Percentiles rank a stretch among this genome's conserved stretches.
These are phyloP conservation scores for Brassica cretica DNA, from an alignment of 345 rosid species.

Conservation along the genomic window DNA sequence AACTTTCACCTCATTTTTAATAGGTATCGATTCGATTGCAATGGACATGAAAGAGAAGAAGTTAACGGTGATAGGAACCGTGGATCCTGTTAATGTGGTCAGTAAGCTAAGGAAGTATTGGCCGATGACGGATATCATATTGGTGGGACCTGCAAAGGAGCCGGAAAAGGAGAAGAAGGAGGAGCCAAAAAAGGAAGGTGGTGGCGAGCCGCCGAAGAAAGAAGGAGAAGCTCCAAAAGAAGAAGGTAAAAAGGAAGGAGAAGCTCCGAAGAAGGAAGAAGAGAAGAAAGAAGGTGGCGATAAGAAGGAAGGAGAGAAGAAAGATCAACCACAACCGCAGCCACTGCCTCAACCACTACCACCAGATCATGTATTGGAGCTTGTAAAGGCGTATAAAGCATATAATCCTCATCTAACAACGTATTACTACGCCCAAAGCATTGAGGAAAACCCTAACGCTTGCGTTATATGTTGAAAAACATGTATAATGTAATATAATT, in stretches of 20 bases:
- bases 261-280: slow-evolving; percentile 37
- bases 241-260: slow-evolving; percentile 58
- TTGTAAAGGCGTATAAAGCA: slow-evolving; percentile 77
- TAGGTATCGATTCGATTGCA: slow-evolving; percentile 82
- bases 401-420: slow-evolving; percentile 76
- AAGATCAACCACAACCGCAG: slow-evolving; percentile 45
- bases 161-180: slow-evolving; percentile 79
- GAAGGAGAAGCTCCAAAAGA: slow-evolving; percentile 59
- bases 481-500: neutral
- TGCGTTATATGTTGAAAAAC: slow-evolving; percentile 55
- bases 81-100: slow-evolving; percentile 68
- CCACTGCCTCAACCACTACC: slow-evolving; percentile 37
- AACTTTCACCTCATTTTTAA: neutral
- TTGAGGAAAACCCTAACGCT: slow-evolving; percentile 95
- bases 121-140: slow-evolving; percentile 61
- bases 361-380: slow-evolving; percentile 63
- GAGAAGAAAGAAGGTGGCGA: slow-evolving; percentile 45
- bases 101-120: slow-evolving; percentile 82
- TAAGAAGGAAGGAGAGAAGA: slow-evolving; percentile 44
- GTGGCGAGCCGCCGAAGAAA: slow-evolving; percentile 46
- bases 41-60: slow-evolving; percentile 83
- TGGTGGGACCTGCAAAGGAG: slow-evolving; percentile 84
- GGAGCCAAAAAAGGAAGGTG: slow-evolving; percentile 64
- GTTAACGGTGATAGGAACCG: slow-evolving; percentile 70
- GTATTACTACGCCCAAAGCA: slow-evolving; percentile 77